Conservation (phyloP, 2,329 filamentous ascomycete species). For the Cephalotrichum gorgonifer region DNA sequence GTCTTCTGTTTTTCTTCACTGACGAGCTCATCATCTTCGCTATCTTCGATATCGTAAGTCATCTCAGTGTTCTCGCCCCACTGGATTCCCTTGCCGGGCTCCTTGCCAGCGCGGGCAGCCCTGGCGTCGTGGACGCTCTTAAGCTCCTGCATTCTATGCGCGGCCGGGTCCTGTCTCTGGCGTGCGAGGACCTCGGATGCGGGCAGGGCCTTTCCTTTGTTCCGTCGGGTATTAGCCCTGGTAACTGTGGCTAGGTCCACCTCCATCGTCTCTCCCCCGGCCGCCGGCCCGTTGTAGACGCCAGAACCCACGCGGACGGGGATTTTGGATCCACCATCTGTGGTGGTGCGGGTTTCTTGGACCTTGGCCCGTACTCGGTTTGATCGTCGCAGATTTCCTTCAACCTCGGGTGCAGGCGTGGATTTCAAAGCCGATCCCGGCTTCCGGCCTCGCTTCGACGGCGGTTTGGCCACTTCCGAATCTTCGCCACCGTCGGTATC, state of each 20-base stretch:
- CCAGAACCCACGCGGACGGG: conserved; percentile 3
- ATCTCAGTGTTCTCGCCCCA: conserved; percentile 3
- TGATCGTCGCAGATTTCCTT: not conserved
- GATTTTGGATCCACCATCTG: not conserved
- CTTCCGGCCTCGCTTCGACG: not conserved
- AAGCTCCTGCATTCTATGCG: conserved; percentile 3
- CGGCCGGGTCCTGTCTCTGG: not conserved
- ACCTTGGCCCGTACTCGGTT: not conserved
- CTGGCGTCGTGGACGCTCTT: conserved; percentile 3
- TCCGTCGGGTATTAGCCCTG: conserved; percentile 3
- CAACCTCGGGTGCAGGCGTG: not conserved
- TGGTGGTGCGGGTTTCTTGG: not conserved
- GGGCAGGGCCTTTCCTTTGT: conserved; percentile 1
- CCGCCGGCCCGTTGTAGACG: not conserved
- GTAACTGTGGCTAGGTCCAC: conserved; percentile 2
- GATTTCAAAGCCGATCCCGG: not conserved
- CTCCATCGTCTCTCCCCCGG: not conserved
- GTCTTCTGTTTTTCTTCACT: no score
- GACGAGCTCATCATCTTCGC: not conserved
- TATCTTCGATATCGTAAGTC: not conserved
- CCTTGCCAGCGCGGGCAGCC: not conserved
- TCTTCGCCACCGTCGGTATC: not conserved
- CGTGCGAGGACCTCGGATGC: not conserved
- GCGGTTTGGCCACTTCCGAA: not conserved
- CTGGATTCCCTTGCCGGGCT: not conserved